These are phyloP conservation scores for Wickerhamomyces pijperi DNA, from an alignment of 805 yeast genomes.

Conservation along the genomic window DNA sequence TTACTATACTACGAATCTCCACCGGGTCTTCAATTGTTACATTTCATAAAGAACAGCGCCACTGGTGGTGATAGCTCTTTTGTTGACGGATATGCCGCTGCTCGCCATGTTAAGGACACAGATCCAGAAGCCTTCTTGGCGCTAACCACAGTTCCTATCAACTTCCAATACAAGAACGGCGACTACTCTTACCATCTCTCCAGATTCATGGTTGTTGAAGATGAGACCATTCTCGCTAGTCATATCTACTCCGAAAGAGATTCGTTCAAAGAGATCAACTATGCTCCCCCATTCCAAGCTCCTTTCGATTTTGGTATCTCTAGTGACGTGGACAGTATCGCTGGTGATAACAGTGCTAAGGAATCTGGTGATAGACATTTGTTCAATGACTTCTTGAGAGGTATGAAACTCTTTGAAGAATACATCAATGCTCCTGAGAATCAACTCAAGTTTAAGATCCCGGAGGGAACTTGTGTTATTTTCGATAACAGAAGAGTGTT, in stretches of 20 bases:
- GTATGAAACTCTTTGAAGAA: slow-evolving; percentile 48
- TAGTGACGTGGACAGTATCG: slow-evolving; percentile 12
- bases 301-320: slow-evolving; percentile 54
- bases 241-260: slow-evolving; percentile 11
- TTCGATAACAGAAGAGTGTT: slow-evolving; percentile 63
- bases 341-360: slow-evolving; percentile 21
- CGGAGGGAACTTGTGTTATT: slow-evolving; percentile 51
- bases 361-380: slow-evolving; percentile 29
- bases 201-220: slow-evolving; percentile 54
- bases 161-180: slow-evolving; percentile 56
- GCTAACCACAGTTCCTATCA: slow-evolving; percentile 48
- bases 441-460: slow-evolving; percentile 41
- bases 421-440: slow-evolving; percentile 41
- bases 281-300: slow-evolving; percentile 79
- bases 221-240: slow-evolving; percentile 18
- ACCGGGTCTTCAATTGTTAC: slow-evolving; percentile 68
- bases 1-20: slow-evolving; percentile 69
- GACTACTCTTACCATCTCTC: slow-evolving; percentile 50
- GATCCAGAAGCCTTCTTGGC: slow-evolving; percentile 61
- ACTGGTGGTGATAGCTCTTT: slow-evolving; percentile 60
- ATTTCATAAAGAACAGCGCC: slow-evolving; percentile 40
- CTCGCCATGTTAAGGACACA: slow-evolving; percentile 35
- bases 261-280: slow-evolving; percentile 47
- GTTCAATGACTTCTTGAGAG: slow-evolving; percentile 47
- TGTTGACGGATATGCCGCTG: slow-evolving; percentile 62